Conservation (phyloP, 495 filamentous ascomycete genomes). For the Penicillium antarcticum region DNA sequence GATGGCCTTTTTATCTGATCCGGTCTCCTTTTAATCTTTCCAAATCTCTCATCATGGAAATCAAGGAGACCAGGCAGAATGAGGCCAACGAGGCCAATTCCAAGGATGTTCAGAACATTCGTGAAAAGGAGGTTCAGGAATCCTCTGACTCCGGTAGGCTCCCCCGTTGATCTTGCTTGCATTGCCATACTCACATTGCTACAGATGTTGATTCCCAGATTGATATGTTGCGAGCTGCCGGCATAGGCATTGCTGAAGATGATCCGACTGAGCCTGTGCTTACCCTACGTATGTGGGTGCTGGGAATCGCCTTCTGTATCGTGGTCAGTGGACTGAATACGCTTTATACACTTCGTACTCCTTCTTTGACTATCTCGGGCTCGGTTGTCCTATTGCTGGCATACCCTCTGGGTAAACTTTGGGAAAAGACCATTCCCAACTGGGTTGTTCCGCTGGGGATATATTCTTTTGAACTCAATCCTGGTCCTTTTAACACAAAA, state of each 20-base stretch:
- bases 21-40: not conserved
- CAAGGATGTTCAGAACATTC: not conserved
- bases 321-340: conserved; percentile 62
- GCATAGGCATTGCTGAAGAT: conserved; percentile 19
- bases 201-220: conserved; percentile 15
- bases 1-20: conserved; percentile 18
- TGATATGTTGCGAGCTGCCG: conserved; percentile 25
- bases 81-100: not conserved
- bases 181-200: not conserved
- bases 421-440: conserved; percentile 46
- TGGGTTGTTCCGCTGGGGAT: conserved; percentile 47
- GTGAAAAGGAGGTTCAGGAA: conserved; percentile 1
- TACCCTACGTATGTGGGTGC: conserved; percentile 63
- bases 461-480: conserved; percentile 53
- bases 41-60: not conserved
- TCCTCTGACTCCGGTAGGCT: not conserved
- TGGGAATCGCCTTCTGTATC: conserved; percentile 57
- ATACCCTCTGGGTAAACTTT: conserved; percentile 58
- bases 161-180: not conserved
- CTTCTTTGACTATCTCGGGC: conserved; percentile 53
- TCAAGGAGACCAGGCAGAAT: not conserved
- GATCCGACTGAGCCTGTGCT: conserved; percentile 41
- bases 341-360: conserved; percentile 56
- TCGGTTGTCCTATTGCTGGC: conserved; percentile 62
- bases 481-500: conserved; percentile 62